These are phyloP conservation scores for Arthrinium puccinioides DNA, from an alignment of 2,329 filamentous ascomycete genomes.

Conservation along the genomic window DNA sequence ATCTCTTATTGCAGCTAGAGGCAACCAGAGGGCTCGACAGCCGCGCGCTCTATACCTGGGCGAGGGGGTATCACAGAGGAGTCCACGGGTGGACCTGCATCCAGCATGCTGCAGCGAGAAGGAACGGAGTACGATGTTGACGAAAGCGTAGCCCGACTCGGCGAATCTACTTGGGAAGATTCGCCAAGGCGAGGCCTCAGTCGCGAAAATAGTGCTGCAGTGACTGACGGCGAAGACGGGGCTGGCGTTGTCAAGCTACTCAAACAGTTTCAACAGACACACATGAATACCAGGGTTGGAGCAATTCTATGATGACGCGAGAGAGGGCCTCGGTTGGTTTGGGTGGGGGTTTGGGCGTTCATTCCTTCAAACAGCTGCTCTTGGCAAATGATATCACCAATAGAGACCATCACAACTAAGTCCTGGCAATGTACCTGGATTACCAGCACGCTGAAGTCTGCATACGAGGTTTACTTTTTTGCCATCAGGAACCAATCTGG, in stretches of 20 bases:
- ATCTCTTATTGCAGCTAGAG: conserved; percentile 36
- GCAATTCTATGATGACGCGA: not conserved
- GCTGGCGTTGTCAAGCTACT: conserved; percentile 51
- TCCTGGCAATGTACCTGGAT: too few species aligned
- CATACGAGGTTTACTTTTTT: too few species aligned
- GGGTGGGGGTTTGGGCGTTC: too few species aligned
- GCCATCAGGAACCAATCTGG: too few species aligned
- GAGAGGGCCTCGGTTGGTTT: too few species aligned
- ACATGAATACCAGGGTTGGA: conserved; percentile 2
- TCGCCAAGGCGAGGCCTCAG: conserved; percentile 44
- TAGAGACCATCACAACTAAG: too few species aligned
- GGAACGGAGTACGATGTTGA: conserved; percentile 45
- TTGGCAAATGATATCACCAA: too few species aligned
- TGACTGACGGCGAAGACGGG: conserved; percentile 37
- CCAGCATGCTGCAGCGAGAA: conserved; percentile 27
- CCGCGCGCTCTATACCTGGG: conserved; percentile 37
- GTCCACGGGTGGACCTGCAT: conserved; percentile 32
- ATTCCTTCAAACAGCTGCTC: too few species aligned
- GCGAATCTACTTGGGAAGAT: conserved; percentile 53
- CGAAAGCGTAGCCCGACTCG: conserved; percentile 42
- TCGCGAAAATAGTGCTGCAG: conserved; percentile 41
- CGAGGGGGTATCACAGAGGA: conserved; percentile 51
- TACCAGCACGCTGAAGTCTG: too few species aligned
- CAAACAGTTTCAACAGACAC: conserved; percentile 49
- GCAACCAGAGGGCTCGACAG: conserved; percentile 37